These are phyloP conservation scores for Maudiozyma bulderi DNA, from an alignment of 805 yeast genomes.

Conservation along the genomic window DNA sequence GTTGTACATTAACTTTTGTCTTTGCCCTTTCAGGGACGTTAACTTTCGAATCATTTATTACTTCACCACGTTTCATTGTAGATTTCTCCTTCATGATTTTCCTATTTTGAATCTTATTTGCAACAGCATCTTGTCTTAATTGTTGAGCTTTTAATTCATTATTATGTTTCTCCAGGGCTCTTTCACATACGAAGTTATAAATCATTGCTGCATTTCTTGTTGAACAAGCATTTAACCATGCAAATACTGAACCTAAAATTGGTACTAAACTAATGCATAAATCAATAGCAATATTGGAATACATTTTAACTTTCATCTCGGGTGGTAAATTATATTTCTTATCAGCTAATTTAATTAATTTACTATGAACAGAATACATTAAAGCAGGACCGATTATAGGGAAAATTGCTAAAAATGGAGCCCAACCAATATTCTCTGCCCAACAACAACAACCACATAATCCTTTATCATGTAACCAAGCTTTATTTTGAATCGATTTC, in stretches of 20 bases:
- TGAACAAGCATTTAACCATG: constrained; percentile 80
- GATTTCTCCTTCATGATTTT: neutral
- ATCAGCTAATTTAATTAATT: constrained; percentile 52
- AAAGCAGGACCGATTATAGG: constrained; percentile 80
- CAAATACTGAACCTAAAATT: constrained; percentile 60
- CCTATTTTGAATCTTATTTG: neutral
- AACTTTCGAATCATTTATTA: neutral
- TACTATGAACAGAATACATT: constrained; percentile 71
- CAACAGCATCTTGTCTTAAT: neutral
- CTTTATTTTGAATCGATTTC: constrained; percentile 63
- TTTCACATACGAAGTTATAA: constrained; percentile 34
- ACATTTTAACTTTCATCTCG: constrained; percentile 54
- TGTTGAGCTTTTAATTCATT: neutral
- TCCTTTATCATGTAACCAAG: constrained; percentile 84
- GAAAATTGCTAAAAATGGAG: constrained; percentile 58
- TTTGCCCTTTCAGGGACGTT: neutral
- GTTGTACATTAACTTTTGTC: neutral
- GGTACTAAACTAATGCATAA: constrained; percentile 72
- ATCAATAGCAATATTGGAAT: constrained; percentile 68
- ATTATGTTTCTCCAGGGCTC: constrained; percentile 12
- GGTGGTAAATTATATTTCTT: constrained; percentile 48
- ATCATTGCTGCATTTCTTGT: constrained; percentile 82
- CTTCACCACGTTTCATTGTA: neutral
- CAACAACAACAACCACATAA: constrained; percentile 64
- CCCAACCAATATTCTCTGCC: constrained; percentile 63